Percentiles rank a stretch among this genome's conserved stretches.
Evolutionary conservation across 1,284 basidiomycete genomes (phyloP).

Genomic region (Chalciporus sp.): DNA sequence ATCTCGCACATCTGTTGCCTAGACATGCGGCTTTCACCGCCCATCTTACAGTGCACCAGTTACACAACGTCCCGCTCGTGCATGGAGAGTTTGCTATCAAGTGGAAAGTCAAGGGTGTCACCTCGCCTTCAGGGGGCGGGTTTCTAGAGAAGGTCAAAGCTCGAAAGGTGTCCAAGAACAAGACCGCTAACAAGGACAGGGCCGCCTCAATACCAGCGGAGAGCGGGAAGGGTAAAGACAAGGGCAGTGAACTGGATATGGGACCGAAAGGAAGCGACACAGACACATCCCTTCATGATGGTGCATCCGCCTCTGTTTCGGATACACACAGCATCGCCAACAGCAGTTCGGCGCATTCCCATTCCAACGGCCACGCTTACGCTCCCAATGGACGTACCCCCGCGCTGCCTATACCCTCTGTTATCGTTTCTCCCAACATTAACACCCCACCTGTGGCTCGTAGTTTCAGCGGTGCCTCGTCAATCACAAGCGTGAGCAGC

Average conservation of each 20-base stretch:
- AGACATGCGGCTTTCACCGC: constrained; percentile 63
- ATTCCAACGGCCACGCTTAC: constrained; percentile 21
- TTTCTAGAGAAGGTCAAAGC: constrained; percentile 42
- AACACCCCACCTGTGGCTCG: constrained; percentile 15
- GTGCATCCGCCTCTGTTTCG: constrained; percentile 28
- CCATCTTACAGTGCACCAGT: constrained; percentile 67
- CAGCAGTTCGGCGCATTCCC: constrained; percentile 28
- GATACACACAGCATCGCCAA: constrained; percentile 32
- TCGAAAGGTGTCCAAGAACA: constrained; percentile 26
- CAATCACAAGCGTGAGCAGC: constrained; percentile 21
- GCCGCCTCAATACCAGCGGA: constrained; percentile 25
- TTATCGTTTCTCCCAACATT: constrained; percentile 36
- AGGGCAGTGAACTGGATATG: constrained; percentile 26
- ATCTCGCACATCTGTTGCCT: constrained; percentile 34
- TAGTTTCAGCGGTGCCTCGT: constrained; percentile 27
- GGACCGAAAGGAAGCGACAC: constrained; percentile 24
- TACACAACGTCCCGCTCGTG: constrained; percentile 76
- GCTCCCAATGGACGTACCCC: neutral
- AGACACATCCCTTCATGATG: constrained; percentile 32
- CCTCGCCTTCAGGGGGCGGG: constrained; percentile 41
- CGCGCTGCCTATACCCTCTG: constrained; percentile 32
- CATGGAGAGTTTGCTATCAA: constrained; percentile 72
- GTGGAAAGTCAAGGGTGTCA: constrained; percentile 76
- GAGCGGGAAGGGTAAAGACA: constrained; percentile 32
- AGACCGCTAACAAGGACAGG: constrained; percentile 33